Conservation (phyloP, 2,329 filamentous ascomycete genomes). For the Aureobasidium pullulans region DNA sequence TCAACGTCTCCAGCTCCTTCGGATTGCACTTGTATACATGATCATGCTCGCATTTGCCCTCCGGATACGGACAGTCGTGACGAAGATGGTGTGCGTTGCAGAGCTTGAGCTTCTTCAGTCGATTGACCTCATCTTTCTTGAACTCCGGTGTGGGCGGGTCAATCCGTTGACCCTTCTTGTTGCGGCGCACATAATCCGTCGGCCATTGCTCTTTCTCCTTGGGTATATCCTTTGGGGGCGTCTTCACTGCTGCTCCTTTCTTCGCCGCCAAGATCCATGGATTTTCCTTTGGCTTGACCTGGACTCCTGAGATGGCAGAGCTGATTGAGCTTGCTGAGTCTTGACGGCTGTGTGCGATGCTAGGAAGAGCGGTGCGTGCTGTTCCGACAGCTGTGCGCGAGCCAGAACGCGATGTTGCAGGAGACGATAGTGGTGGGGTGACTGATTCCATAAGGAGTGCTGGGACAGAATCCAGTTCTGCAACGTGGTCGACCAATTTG, state of each 20-base stretch:
- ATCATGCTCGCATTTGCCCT: conserved; percentile 47
- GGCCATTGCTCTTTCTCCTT: conserved; percentile 7
- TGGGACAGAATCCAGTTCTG: neutral
- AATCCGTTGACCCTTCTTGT: conserved; percentile 53
- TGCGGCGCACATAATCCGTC: conserved; percentile 43
- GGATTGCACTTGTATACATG: conserved; percentile 44
- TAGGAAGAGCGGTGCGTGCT: neutral
- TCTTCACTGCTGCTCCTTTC: conserved; percentile 9
- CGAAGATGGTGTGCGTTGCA: conserved; percentile 57
- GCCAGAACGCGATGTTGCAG: neutral
- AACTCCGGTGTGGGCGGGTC: conserved; percentile 43
- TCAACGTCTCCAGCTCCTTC: conserved; percentile 47
- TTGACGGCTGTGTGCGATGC: neutral
- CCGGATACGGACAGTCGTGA: conserved; percentile 47
- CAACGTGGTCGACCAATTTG: neutral
- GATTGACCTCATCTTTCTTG: conserved; percentile 50
- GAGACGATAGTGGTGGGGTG: neutral
- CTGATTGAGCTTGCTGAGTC: neutral
- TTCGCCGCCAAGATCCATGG: conserved; percentile 6
- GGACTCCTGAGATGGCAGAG: neutral
- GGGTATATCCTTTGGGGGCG: neutral
- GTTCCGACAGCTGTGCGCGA: neutral
- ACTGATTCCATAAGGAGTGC: neutral
- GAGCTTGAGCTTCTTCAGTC: conserved; percentile 55
- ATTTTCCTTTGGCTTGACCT: neutral